Conservation (phyloP, 495 filamentous ascomycete species). For the Penicillium paxilli region DNA sequence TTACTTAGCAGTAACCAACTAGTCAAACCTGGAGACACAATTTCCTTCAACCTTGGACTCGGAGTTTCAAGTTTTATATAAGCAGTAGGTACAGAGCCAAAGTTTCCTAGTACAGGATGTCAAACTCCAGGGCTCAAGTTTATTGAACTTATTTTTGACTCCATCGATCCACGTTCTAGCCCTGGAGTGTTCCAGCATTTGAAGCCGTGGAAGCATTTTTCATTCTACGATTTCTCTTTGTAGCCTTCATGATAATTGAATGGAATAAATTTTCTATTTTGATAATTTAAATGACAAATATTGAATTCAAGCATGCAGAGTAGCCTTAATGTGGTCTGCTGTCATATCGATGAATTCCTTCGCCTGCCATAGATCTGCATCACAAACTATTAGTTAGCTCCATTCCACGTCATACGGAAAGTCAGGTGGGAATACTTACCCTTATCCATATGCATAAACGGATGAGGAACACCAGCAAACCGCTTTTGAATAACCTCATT, state of each 20-base stretch:
- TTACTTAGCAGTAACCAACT: neutral
- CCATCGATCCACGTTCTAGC: too few relatives aligned
- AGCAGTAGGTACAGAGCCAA: too few relatives aligned
- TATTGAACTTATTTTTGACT: too few relatives aligned
- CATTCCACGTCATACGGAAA: neutral
- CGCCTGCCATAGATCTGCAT: constrained; percentile 28
- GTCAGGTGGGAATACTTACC: constrained; percentile 9
- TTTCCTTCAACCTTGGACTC: too few relatives aligned
- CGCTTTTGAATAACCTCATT: constrained; percentile 46
- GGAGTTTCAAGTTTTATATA: too few relatives aligned
- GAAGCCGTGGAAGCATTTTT: too few relatives aligned
- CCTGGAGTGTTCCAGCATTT: too few relatives aligned
- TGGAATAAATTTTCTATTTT: neutral
- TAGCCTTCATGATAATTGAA: too few relatives aligned
- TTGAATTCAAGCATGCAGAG: constrained; percentile 12
- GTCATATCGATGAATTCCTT: constrained; percentile 29
- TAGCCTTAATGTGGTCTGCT: constrained; percentile 23
- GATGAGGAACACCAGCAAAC: constrained; percentile 49
- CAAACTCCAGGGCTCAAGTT: too few relatives aligned
- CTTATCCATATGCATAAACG: constrained; percentile 48
- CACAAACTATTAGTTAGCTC: neutral
- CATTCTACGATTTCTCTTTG: too few relatives aligned
- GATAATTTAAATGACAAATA: neutral
- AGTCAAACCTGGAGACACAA: too few relatives aligned
- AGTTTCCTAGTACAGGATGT: too few relatives aligned